Evolutionary conservation across 1,284 basidiomycete species (phyloP).

Genomic region (Trichosporon sp.): DNA sequence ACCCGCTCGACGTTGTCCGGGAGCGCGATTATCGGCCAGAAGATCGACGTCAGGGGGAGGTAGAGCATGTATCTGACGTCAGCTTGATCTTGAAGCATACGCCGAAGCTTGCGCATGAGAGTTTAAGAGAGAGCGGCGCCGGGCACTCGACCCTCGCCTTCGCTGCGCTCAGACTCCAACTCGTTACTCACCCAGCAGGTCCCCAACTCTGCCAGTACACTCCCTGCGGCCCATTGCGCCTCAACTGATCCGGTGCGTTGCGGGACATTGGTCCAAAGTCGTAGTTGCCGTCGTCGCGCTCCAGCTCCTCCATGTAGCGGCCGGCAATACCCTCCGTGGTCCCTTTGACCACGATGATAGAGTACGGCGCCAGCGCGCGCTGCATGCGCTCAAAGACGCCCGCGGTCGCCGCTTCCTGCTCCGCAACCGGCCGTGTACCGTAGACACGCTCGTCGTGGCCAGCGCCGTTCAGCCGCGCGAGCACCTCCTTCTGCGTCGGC

Average conservation of each 20-base stretch:
- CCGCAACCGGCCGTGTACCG: background rate
- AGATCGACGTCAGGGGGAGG: slow-evolving; percentile 33
- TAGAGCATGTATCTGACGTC: slow-evolving; percentile 31
- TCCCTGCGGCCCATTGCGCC: slow-evolving; percentile 16
- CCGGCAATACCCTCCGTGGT: slow-evolving; percentile 41
- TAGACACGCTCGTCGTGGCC: background rate
- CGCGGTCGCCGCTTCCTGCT: background rate
- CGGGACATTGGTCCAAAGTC: slow-evolving; percentile 36
- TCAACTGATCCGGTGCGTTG: slow-evolving; percentile 14
- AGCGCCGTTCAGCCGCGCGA: slow-evolving; percentile 27
- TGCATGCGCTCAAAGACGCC: slow-evolving; percentile 28
- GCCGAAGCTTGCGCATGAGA: too few species aligned
- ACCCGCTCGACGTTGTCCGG: slow-evolving; percentile 18
- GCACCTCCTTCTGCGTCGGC: slow-evolving; percentile 22
- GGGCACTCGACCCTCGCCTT: background rate
- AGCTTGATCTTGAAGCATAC: too few species aligned
- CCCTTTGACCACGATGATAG: slow-evolving; percentile 37
- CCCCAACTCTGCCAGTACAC: slow-evolving; percentile 38
- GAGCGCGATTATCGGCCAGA: slow-evolving; percentile 30
- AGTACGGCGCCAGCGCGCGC: slow-evolving; percentile 29
- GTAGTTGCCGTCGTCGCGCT: slow-evolving; percentile 37
- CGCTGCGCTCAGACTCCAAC: background rate
- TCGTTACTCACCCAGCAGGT: slow-evolving; percentile 35
- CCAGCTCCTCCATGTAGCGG: slow-evolving; percentile 45
- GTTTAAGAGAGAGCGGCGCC: too few species aligned